Percentiles rank a stretch among this genome's conserved stretches.
These are phyloP conservation scores for Eruca vesicaria DNA, from an alignment of 441 rosid genomes.

Conservation along the genomic window DNA sequence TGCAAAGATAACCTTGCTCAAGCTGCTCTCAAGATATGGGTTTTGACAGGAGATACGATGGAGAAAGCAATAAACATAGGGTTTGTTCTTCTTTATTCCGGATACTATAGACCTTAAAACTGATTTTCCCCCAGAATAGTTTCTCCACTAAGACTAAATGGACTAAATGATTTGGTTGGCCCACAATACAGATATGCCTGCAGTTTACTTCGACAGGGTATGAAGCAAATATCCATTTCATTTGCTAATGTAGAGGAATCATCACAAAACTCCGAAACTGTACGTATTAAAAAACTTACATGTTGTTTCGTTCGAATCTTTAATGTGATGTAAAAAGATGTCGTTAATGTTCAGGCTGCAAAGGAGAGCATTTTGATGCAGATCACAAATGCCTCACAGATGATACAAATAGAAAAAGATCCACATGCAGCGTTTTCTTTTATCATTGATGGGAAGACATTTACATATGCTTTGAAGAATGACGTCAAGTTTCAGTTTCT, in stretches of 20 bases:
- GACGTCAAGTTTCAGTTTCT: conserved; percentile 76
- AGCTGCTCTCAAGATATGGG: conserved; percentile 79
- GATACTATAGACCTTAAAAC: background rate
- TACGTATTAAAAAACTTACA: conserved; percentile 21
- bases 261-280: conserved; percentile 30
- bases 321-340: conserved; percentile 11
- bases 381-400: conserved; percentile 78
- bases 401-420: conserved; percentile 87
- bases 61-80: conserved; percentile 87
- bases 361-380: conserved; percentile 75
- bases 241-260: conserved; percentile 40
- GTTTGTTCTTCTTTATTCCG: conserved; percentile 33
- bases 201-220: conserved; percentile 72
- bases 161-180: background rate
- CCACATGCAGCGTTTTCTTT: conserved; percentile 95
- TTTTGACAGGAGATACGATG: conserved; percentile 79
- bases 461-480: conserved; percentile 72
- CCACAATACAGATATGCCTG: conserved; percentile 63
- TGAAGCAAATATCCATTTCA: conserved; percentile 56
- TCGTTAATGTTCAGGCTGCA: conserved; percentile 53
- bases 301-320: conserved; percentile 3
- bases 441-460: conserved; percentile 90
- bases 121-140: background rate
- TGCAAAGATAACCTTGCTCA: conserved; percentile 87
- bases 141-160: background rate